Evolutionary conservation across 176 grass and related monocot genomes (phyloP).

Genomic region (Oryza punctata): DNA sequence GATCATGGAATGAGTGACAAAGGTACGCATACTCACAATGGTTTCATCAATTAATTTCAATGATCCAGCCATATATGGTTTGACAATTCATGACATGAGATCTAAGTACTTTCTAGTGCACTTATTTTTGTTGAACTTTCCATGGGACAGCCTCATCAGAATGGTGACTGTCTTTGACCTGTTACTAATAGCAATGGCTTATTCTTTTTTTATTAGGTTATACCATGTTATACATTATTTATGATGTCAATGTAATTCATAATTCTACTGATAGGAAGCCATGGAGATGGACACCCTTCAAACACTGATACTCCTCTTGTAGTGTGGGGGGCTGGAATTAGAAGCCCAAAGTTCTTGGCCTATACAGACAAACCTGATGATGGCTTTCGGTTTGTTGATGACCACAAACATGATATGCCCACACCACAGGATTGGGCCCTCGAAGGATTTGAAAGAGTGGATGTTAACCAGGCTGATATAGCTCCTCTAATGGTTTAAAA

Average conservation of each 20-base stretch:
- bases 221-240: slow-evolving; percentile 15
- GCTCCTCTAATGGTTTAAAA: slow-evolving; percentile 82
- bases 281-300: slow-evolving; percentile 92
- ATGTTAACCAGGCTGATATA: slow-evolving; percentile 98
- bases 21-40: slow-evolving; percentile 49
- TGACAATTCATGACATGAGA: slow-evolving; percentile 13
- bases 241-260: slow-evolving; percentile 2
- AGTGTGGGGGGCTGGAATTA: slow-evolving; percentile 91
- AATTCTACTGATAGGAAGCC: slow-evolving; percentile 74
- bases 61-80: slow-evolving; percentile 15
- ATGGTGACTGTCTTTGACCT: slow-evolving; percentile 16
- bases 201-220: slow-evolving; percentile 22
- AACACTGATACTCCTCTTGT: slow-evolving; percentile 96
- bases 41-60: slow-evolving; percentile 15
- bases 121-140: slow-evolving; percentile 32
- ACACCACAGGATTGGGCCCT: slow-evolving; percentile 86
- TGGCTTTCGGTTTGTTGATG: slow-evolving; percentile 91
- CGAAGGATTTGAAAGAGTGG: slow-evolving; percentile 82
- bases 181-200: slow-evolving; percentile 29
- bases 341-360: slow-evolving; percentile 60
- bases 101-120: slow-evolving; percentile 11
- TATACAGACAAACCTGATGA: slow-evolving; percentile 70
- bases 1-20: slow-evolving; percentile 99
- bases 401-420: slow-evolving; percentile 82
- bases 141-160: not conserved